Conservation (phyloP, 345 rosid genomes). For the Excoecaria cochinchinensis region DNA sequence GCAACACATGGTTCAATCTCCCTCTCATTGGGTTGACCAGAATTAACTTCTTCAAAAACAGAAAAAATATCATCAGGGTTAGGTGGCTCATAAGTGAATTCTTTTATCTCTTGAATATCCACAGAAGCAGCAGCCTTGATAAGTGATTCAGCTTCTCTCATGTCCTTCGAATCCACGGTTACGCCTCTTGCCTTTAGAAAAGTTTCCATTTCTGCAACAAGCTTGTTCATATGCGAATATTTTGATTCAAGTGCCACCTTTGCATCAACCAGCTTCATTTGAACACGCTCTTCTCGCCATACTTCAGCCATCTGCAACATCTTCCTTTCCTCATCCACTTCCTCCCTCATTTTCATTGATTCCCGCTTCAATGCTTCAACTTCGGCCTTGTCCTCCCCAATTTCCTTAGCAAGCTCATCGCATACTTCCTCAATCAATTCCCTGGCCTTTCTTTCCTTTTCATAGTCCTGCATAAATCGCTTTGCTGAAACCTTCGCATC, state of each 20-base stretch:
- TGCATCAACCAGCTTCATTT: constrained; percentile 86
- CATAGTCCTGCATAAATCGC: constrained; percentile 55
- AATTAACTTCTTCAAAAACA: constrained; percentile 59
- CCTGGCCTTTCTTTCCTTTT: constrained; percentile 70
- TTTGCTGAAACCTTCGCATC: constrained; percentile 62
- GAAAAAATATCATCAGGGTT: constrained; percentile 61
- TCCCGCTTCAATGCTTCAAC: constrained; percentile 67
- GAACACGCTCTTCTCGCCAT: constrained; percentile 95
- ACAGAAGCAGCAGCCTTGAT: constrained; percentile 50
- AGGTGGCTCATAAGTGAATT: constrained; percentile 59
- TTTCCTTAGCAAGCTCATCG: constrained; percentile 81
- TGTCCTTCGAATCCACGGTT: constrained; percentile 36
- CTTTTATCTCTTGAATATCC: constrained; percentile 49
- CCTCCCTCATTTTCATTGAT: constrained; percentile 57
- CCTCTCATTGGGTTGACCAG: constrained; percentile 36
- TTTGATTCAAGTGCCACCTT: constrained; percentile 54
- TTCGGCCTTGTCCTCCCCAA: constrained; percentile 77
- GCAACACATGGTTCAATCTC: constrained; percentile 39
- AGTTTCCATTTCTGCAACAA: constrained; percentile 58
- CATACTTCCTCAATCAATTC: constrained; percentile 82
- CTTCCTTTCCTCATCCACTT: constrained; percentile 77
- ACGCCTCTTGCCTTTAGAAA: constrained; percentile 43
- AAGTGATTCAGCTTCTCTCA: constrained; percentile 47
- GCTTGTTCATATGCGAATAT: constrained; percentile 58
- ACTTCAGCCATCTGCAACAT: constrained; percentile 98